Evolutionary conservation across 2,329 filamentous ascomycete genomes (phyloP), one percentile per base, ranked within the genome.

Genomic region (Penicillium sp.): DNA sequence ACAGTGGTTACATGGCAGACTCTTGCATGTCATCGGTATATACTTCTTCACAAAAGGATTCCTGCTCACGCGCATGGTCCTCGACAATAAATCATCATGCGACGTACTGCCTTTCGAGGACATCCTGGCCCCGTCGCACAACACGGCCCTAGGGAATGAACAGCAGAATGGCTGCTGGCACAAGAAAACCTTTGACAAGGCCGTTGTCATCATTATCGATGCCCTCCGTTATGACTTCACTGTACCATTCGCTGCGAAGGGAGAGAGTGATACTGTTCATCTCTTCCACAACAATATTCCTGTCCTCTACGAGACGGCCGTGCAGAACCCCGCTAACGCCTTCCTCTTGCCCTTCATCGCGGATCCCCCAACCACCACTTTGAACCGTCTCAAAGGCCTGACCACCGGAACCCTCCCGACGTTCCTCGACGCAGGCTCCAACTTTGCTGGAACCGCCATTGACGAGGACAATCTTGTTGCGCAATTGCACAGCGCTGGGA

Each of bases 151-250:
- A 25, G 47, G 52, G 34, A 53, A 53, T 25, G 52, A 63, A 69
- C 57, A 70, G 18, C 68, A 81, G 18, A 76, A 79, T 49, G 93
- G 93, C 57, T 99, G 93, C 78, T 99, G 93, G 93, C 90, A 97
- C 68, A 89, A 90, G 29, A 95, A 89, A 74, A 88, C 84, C 2
- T 99, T 97, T 66, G 82, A 95, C 55, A 93, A 91, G 67, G 91
- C 92, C 10, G 84, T 99, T 39, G 80, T 99, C 19, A 81, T 99
- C 48, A 75, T 99, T 42, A 87, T 99, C 50, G 93, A 99, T 70
- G 93, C 93, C 45, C 78, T 99, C 50, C 86, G 93, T 52, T 99
- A 99, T 72, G 93, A 99, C 70, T 99, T 99, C 62, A 95, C 92
- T 0, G 82, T 97, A 10, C 93, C 93, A 0, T 85, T 87, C 52